A percentile compares a stretch with the other conserved stretches of the same genome.
phyloP scores from a whole-genome alignment of 2,329 filamentous ascomycete genomes.

The Penicillium sp. region DNA sequence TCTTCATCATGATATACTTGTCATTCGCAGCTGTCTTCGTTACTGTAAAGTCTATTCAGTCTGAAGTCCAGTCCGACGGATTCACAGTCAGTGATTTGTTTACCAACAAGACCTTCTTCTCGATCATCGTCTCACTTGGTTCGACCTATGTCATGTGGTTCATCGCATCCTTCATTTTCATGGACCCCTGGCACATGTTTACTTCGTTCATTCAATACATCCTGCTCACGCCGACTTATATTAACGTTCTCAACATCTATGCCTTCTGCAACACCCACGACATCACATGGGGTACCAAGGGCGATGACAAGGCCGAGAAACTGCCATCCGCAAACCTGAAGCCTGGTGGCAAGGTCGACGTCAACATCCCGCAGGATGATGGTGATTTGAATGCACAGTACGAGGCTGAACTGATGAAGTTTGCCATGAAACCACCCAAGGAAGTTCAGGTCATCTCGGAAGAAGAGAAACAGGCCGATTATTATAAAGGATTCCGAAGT shows the following conservation, averaged over 20 bases:
- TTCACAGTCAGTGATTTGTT: constrained; percentile 78
- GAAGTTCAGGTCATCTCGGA: constrained; percentile 59
- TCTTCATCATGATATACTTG: constrained; percentile 89
- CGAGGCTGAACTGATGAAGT: constrained; percentile 77
- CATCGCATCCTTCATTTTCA: constrained; percentile 86
- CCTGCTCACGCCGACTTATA: constrained; percentile 91
- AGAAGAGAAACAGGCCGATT: constrained; percentile 89
- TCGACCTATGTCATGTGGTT: constrained; percentile 95
- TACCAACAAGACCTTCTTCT: constrained; percentile 87
- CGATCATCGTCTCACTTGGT: constrained; percentile 86
- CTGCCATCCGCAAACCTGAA: constrained; percentile 87
- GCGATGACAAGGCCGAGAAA: constrained; percentile 93
- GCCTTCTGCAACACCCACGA: constrained; percentile 99
- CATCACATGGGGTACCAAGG: constrained; percentile 97
- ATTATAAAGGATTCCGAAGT: constrained; percentile 94
- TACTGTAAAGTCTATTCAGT: constrained; percentile 81
- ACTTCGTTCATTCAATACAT: constrained; percentile 94
- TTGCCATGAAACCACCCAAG: constrained; percentile 73
- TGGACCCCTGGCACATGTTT: constrained; percentile 99
- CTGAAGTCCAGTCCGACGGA: constrained; percentile 63
- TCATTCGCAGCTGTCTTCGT: constrained; percentile 96
- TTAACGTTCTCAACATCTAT: constrained; percentile 98
- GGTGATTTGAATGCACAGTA: constrained; percentile 95
- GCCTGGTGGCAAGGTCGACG: constrained; percentile 92
- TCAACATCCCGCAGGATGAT: constrained; percentile 84